Conservation (phyloP, 805 yeast genomes). For the Cyberlindnera meyerae region DNA sequence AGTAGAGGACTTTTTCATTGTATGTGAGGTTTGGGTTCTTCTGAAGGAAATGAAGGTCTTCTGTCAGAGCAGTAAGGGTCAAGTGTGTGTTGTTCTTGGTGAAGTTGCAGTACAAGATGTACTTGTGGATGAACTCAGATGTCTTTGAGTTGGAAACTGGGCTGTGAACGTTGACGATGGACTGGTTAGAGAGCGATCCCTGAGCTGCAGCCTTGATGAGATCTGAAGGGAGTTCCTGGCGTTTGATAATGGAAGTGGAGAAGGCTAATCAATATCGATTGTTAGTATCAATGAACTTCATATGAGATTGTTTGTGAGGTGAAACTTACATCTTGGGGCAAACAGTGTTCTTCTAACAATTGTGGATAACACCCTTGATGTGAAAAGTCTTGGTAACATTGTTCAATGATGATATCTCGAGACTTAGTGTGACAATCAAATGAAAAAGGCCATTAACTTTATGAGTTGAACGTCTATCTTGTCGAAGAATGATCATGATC, state of each 20-base stretch:
- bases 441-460: too few species aligned
- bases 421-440: too few species aligned
- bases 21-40: constrained; percentile 52
- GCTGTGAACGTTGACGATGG: constrained; percentile 9
- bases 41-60: constrained; percentile 53
- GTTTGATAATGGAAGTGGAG: constrained; percentile 7
- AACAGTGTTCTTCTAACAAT: constrained; percentile 8
- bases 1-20: constrained; percentile 71
- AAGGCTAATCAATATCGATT: constrained; percentile 9
- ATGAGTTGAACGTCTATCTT: too few species aligned
- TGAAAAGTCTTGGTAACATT: constrained; percentile 10
- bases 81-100: constrained; percentile 79
- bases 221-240: constrained; percentile 3
- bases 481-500: too few species aligned
- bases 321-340: constrained; percentile 7
- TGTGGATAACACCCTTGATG: constrained; percentile 1
- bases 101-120: constrained; percentile 73
- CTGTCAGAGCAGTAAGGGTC: constrained; percentile 67
- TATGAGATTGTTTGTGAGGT: not conserved
- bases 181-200: not conserved
- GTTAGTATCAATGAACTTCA: constrained; percentile 4
- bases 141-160: constrained; percentile 11
- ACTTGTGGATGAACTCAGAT: constrained; percentile 43
- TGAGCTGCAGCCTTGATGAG: not conserved
- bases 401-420: not conserved